phyloP scores from a whole-genome alignment of 2,329 filamentous ascomycete genomes.

The Hypoxylon rubiginosum region DNA sequence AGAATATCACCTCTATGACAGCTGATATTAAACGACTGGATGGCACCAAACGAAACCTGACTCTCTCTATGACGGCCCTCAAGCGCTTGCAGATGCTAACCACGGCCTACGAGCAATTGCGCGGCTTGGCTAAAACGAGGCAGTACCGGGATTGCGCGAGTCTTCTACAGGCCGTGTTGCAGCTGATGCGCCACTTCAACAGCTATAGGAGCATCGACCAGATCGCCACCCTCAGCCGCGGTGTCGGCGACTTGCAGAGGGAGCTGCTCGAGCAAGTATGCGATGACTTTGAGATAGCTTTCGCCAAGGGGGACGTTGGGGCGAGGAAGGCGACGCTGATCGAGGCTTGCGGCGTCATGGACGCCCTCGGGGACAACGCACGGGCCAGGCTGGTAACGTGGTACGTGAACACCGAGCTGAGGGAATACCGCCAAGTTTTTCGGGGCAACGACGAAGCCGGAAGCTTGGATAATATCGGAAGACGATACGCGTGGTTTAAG shows the following conservation, averaged over 20 bases:
- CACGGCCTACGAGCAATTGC: slow-evolving; percentile 97
- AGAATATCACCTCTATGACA: slow-evolving; percentile 98
- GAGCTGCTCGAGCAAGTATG: slow-evolving; percentile 98
- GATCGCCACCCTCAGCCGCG: slow-evolving; percentile 91
- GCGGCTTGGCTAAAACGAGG: slow-evolving; percentile 82
- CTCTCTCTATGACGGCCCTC: slow-evolving; percentile 95
- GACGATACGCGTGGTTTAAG: slow-evolving; percentile 96
- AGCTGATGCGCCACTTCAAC: slow-evolving; percentile 99
- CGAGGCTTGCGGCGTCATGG: slow-evolving; percentile 94
- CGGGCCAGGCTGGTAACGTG: slow-evolving; percentile 86
- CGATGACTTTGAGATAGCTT: slow-evolving; percentile 96
- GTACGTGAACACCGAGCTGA: slow-evolving; percentile 97
- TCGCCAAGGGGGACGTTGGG: slow-evolving; percentile 86
- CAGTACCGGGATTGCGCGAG: slow-evolving; percentile 97
- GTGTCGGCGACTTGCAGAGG: slow-evolving; percentile 92
- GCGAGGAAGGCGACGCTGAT: slow-evolving; percentile 77
- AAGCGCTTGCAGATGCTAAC: slow-evolving; percentile 99
- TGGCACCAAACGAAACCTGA: slow-evolving; percentile 95
- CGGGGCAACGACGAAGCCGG: slow-evolving; percentile 96
- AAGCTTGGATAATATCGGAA: slow-evolving; percentile 94
- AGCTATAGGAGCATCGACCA: slow-evolving; percentile 98
- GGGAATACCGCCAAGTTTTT: slow-evolving; percentile 96
- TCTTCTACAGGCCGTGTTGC: slow-evolving; percentile 91
- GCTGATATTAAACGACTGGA: slow-evolving; percentile 98
- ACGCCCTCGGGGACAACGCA: slow-evolving; percentile 91